Evolutionary conservation across 331 rosid species (phyloP).

Genomic region (Arachis monticola): DNA sequence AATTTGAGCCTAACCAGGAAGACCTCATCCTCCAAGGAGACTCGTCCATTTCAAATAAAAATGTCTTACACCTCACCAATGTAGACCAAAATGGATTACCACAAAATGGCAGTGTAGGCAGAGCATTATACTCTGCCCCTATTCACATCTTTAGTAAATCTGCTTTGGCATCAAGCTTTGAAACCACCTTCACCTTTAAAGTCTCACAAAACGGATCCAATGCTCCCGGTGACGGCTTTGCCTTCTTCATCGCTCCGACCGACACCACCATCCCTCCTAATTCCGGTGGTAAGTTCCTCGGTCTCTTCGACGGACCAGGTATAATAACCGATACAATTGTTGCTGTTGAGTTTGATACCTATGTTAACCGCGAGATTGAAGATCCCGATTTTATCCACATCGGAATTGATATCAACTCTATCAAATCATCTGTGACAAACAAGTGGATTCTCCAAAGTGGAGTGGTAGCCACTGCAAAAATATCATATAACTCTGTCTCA

Average conservation of each 20-base stretch:
- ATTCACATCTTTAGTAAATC: background rate
- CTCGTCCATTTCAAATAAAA: background rate
- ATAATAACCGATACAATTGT: background rate
- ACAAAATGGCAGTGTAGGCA: background rate
- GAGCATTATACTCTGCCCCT: background rate
- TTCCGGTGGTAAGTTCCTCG: background rate
- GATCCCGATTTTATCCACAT: background rate
- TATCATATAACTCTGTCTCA: background rate
- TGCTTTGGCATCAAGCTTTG: background rate
- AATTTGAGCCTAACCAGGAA: background rate
- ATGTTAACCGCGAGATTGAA: background rate
- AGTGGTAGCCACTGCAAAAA: background rate
- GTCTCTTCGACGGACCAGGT: background rate
- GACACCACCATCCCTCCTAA: background rate
- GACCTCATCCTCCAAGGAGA: slow-evolving; percentile 1
- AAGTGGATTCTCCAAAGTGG: background rate
- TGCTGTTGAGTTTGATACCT: slow-evolving; percentile 20
- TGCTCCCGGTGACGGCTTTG: background rate
- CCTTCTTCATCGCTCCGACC: background rate
- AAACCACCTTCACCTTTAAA: background rate
- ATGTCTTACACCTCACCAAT: background rate
- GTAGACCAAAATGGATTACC: background rate
- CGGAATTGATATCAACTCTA: slow-evolving; percentile 9
- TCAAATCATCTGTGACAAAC: background rate
- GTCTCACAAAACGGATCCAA: background rate